Evolutionary conservation across 176 grass and related monocot species (phyloP), one percentile per base, ranked within the genome.

Genomic region (Tillandsia leiboldiana): DNA sequence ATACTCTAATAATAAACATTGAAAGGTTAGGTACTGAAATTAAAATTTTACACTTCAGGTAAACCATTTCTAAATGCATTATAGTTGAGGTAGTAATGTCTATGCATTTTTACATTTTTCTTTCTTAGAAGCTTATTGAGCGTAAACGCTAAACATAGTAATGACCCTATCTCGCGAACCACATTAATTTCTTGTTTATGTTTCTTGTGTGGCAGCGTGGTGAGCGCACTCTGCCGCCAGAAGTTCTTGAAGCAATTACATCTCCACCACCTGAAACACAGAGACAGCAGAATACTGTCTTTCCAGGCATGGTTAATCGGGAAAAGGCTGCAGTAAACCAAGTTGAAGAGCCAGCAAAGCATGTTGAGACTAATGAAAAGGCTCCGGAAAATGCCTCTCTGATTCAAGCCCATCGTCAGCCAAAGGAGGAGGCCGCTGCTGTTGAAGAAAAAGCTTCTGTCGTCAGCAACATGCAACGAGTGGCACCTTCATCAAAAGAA

Each of bases 231-330:
- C 82, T 94, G 12, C 95, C 95, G 12, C 72, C 87, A 68, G 95
- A 99, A 82, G 90, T 99, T 81, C 82, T 99, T 83, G 89, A 94
- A 76, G 84, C 91, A 33, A 99, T 94, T 28, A 70, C 86, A 80
- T 72, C 83, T 72, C 74, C 70, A 2, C 76, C 73, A 2, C 54
- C 79, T 49, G 80, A 87, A 51, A 77, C 80, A 75, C 82, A 90
- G 73, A 65, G 54, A 2, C 88, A 83, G 9, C 84, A 80, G 47
- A 27, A 72, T 49, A 64, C 74, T 52, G 73, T 69, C 73, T 72
- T 74, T 56, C 53, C 70, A 68, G 74, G 65, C 70, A 63, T 50
- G 18, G 51, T 8, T 72, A 84, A 53, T 29, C 71, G 24, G 51
- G 86, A 85, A 68, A 79, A 26, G 23, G 20, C 65, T 77, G 62